These are phyloP conservation scores for Lasiodiplodia sp. DNA, from an alignment of 2,329 filamentous ascomycete genomes.

Conservation along the genomic window DNA sequence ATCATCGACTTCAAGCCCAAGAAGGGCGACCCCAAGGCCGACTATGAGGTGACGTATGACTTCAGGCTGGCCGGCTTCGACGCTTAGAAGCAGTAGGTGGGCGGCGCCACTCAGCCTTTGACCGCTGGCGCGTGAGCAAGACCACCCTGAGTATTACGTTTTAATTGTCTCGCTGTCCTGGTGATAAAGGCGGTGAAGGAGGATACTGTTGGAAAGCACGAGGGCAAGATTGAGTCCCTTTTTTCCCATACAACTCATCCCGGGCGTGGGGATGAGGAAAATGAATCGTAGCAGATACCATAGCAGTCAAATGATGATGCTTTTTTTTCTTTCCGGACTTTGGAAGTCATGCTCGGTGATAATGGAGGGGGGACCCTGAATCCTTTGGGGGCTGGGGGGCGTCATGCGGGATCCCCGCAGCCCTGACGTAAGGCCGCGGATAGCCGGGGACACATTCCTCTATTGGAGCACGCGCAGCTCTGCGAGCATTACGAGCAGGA, in stretches of 20 bases:
- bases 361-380: neutral
- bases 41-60: conserved; percentile 62
- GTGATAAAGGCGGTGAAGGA: neutral
- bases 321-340: neutral
- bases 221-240: neutral
- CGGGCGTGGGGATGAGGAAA: neutral
- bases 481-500: conserved; percentile 13
- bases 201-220: neutral
- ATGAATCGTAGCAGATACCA: neutral
- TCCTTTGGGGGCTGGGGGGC: neutral
- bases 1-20: conserved; percentile 64
- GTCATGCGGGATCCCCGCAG: neutral
- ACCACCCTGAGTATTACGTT: neutral
- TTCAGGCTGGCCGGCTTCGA: conserved; percentile 51
- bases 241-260: neutral
- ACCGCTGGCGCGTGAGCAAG: neutral
- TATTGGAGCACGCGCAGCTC: conserved; percentile 13
- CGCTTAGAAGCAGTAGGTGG: conserved; percentile 37
- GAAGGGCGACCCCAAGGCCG: conserved; percentile 59
- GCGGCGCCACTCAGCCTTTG: conserved; percentile 39
- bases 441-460: conserved; percentile 12
- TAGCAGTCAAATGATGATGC: neutral
- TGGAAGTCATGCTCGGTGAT: conserved; percentile 1
- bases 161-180: neutral
- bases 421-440: conserved; percentile 15